These are phyloP conservation scores for Chaetomium cochliodes DNA, from an alignment of 495 filamentous ascomycete genomes.

Conservation along the genomic window DNA sequence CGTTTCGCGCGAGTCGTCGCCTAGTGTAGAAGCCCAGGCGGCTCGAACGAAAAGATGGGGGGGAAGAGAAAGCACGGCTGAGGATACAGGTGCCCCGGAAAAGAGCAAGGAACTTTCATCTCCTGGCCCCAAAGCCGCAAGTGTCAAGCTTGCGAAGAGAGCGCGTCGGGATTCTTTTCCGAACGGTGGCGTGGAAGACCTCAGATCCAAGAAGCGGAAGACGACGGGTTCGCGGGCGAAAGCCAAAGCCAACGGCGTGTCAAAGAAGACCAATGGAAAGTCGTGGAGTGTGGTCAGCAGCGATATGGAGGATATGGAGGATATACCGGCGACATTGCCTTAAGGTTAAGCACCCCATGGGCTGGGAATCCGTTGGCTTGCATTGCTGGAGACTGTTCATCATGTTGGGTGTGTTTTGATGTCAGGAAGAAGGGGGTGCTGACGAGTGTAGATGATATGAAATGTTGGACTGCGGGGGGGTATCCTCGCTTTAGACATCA, in stretches of 20 bases:
- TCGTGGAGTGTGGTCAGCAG: slow-evolving; percentile 24
- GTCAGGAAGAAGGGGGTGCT: not conserved
- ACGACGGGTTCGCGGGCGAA: not conserved
- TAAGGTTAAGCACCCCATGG: slow-evolving; percentile 18
- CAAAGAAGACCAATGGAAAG: not conserved
- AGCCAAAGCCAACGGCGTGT: not conserved
- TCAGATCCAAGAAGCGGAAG: not conserved
- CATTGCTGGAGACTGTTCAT: not conserved
- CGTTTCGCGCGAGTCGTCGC: not conserved
- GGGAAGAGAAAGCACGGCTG: not conserved
- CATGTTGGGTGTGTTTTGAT: not conserved
- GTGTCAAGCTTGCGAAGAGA: not conserved
- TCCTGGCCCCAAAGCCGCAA: not conserved
- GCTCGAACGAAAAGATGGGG: slow-evolving; percentile 10
- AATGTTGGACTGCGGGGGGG: not conserved
- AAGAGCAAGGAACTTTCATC: not conserved
- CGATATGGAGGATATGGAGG: slow-evolving; percentile 39
- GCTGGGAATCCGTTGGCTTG: not conserved
- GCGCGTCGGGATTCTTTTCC: not conserved
- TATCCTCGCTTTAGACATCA: not conserved
- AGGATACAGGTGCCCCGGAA: not conserved
- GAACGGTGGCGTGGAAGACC: not conserved
- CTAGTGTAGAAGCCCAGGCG: slow-evolving; percentile 10
- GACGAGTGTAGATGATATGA: not conserved
- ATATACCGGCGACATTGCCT: slow-evolving; percentile 34